Evolutionary conservation across 2,329 filamentous ascomycete genomes (phyloP).

Genomic region (Colletotrichum aenigma): DNA sequence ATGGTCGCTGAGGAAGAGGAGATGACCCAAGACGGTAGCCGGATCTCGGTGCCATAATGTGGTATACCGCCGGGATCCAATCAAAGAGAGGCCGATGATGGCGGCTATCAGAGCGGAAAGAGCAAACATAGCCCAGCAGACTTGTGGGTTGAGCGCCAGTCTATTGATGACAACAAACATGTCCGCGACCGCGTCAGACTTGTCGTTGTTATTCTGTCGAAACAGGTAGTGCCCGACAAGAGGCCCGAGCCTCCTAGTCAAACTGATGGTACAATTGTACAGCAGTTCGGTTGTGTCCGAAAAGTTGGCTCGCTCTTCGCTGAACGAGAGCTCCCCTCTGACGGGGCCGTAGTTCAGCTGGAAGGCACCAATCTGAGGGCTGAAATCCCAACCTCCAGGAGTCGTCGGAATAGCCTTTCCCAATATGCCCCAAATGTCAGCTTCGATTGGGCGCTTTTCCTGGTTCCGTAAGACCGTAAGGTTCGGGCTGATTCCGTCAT

Average conservation of each 20-base stretch:
- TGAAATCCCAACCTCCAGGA: neutral
- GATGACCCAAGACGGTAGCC: neutral
- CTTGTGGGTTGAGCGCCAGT: neutral
- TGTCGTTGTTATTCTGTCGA: neutral
- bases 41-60: slow-evolving; percentile 1
- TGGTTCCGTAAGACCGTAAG: neutral
- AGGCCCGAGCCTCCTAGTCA: neutral
- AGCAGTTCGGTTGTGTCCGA: neutral
- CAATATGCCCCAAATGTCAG: neutral
- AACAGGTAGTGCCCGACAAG: neutral
- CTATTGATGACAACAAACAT: neutral
- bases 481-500: neutral
- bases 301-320: neutral
- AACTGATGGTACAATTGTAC: neutral
- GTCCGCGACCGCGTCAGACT: neutral
- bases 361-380: neutral
- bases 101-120: neutral
- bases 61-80: neutral
- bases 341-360: neutral
- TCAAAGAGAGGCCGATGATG: neutral
- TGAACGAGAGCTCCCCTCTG: neutral
- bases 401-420: neutral
- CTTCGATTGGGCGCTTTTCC: neutral
- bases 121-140: neutral
- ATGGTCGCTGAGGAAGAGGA: neutral